Evolutionary conservation across 768 basidiomycete genomes (phyloP).

Genomic region (Tricholoma matsutake): DNA sequence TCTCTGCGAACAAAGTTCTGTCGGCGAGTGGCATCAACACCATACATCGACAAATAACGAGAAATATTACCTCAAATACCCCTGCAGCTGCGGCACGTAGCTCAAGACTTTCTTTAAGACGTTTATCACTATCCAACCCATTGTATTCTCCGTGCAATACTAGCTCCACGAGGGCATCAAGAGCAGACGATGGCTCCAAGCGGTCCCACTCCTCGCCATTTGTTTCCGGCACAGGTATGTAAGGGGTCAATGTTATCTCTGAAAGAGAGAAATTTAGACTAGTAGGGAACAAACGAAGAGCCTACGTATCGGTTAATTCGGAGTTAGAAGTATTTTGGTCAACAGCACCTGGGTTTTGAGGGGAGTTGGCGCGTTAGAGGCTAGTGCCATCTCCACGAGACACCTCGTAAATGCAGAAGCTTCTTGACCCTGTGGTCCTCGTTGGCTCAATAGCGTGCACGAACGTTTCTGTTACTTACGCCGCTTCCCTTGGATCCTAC

Average conservation of each 20-base stretch:
- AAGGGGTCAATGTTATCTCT: conserved; percentile 64
- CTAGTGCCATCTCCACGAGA: conserved; percentile 82
- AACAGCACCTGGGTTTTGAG: conserved; percentile 78
- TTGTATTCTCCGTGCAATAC: conserved; percentile 88
- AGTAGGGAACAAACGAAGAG: conserved; percentile 44
- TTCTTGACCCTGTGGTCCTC: conserved; percentile 48
- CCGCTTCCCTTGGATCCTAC: conserved; percentile 66
- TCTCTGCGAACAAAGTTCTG: conserved; percentile 79
- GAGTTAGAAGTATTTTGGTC: neutral
- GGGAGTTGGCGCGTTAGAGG: conserved; percentile 88
- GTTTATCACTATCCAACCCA: conserved; percentile 55
- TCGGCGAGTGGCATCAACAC: conserved; percentile 1
- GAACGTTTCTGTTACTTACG: conserved; percentile 37
- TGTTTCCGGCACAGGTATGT: conserved; percentile 76
- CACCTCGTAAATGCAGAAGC: conserved; percentile 63
- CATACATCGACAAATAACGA: neutral
- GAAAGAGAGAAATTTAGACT: conserved; percentile 61
- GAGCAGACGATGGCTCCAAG: conserved; percentile 72
- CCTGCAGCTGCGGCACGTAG: conserved; percentile 72
- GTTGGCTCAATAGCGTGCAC: conserved; percentile 3
- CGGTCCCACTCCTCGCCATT: conserved; percentile 94
- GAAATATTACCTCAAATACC: conserved; percentile 71
- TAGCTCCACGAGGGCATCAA: conserved; percentile 80
- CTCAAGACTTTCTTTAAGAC: conserved; percentile 65
- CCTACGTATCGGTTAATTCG: conserved; percentile 27